phyloP scores from a whole-genome alignment of 1,139 yeast species.

The Pichiaceae sp. region DNA sequence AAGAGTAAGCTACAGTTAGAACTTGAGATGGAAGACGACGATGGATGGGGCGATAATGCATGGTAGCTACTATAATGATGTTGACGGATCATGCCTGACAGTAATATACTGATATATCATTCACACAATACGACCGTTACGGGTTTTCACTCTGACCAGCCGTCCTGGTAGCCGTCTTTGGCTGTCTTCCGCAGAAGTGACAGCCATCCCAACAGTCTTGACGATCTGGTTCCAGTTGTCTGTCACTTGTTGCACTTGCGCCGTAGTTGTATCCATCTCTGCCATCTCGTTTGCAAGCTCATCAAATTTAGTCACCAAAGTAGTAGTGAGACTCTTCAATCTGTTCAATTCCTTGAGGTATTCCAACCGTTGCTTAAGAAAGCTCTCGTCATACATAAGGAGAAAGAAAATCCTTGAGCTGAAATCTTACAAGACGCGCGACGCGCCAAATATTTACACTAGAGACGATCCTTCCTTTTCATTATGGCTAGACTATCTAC shows the following conservation, averaged over 20 bases:
- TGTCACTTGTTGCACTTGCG: conserved; percentile 43
- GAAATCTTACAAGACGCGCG: conserved; percentile 16
- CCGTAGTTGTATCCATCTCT: conserved; percentile 50
- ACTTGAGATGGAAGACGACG: conserved; percentile 35
- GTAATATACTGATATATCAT: too few relatives aligned
- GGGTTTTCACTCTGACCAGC: conserved; percentile 55
- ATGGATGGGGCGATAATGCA: conserved; percentile 51
- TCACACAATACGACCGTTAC: conserved; percentile 20
- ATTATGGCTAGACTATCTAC: neutral
- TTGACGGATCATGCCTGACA: neutral
- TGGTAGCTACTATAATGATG: conserved; percentile 27
- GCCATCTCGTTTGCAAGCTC: conserved; percentile 40
- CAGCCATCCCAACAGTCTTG: conserved; percentile 59
- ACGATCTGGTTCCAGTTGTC: conserved; percentile 68
- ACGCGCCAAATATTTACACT: neutral
- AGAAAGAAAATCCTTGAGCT: conserved; percentile 11
- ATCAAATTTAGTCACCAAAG: conserved; percentile 40
- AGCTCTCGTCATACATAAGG: neutral
- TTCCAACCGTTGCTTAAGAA: conserved; percentile 28
- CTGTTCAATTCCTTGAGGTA: conserved; percentile 46
- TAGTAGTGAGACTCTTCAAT: conserved; percentile 38
- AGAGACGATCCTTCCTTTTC: neutral
- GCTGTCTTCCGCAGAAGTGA: conserved; percentile 41
- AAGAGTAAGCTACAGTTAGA: conserved; percentile 25
- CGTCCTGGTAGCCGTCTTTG: conserved; percentile 50